Percentiles rank a stretch among this genome's conserved stretches.
These are phyloP conservation scores for Acmispon strigosus DNA, from an alignment of 306 rosid species.

Conservation along the genomic window DNA sequence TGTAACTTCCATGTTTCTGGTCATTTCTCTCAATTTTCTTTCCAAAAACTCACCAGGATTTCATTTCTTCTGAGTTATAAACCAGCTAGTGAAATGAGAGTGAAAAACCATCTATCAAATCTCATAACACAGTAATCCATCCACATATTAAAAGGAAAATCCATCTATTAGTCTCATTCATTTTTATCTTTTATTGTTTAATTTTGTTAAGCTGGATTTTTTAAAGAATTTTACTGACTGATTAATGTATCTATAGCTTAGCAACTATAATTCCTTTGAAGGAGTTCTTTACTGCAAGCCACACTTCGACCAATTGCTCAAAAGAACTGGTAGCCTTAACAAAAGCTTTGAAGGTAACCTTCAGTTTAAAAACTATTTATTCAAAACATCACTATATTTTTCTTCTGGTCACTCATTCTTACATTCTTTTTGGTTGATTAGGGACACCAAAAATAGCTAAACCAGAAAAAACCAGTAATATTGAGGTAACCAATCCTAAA, in stretches of 20 bases:
- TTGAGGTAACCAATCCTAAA: constrained; percentile 43
- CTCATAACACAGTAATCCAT: too few species aligned
- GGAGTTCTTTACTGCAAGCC: constrained; percentile 89
- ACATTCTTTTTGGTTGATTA: constrained; percentile 21
- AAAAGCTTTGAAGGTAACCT: constrained; percentile 80
- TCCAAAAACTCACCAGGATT: too few species aligned
- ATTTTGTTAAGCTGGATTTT: neutral
- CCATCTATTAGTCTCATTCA: neutral
- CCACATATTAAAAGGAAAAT: too few species aligned
- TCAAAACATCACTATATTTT: neutral
- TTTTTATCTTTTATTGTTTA: neutral
- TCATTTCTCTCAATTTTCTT: too few species aligned
- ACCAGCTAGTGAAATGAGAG: too few species aligned
- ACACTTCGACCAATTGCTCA: constrained; percentile 76
- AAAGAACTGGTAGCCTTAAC: constrained; percentile 92
- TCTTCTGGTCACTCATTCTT: neutral
- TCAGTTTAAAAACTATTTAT: neutral
- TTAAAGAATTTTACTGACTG: neutral
- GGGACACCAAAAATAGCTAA: constrained; percentile 84
- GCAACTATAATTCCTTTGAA: constrained; percentile 91
- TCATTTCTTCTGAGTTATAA: too few species aligned
- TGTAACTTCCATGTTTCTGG: too few species aligned
- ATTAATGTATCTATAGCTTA: constrained; percentile 50
- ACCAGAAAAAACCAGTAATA: constrained; percentile 57
- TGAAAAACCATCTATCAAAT: too few species aligned